A percentile compares a stretch with the other conserved stretches of the same genome.
Evolutionary conservation across 805 yeast genomes (phyloP).

Genomic region (Saccharomycopsis sp.): DNA sequence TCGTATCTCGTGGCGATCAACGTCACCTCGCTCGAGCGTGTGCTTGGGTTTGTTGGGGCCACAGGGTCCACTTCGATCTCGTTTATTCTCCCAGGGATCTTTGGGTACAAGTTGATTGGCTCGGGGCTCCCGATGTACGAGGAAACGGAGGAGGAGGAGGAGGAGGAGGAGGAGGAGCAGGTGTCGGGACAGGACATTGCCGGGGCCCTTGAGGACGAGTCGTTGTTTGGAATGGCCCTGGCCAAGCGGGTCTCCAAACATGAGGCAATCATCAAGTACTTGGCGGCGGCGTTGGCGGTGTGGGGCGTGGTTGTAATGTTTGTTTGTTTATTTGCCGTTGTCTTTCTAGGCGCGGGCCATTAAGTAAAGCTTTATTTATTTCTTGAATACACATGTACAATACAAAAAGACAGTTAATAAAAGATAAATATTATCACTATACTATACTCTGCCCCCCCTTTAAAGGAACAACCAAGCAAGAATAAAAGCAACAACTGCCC

Average conservation of each 20-base stretch:
- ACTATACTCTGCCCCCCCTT: not conserved
- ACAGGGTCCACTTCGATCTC: slow-evolving; percentile 78
- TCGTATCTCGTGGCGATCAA: slow-evolving; percentile 59
- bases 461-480: slow-evolving; percentile 53
- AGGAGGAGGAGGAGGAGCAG: not conserved
- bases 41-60: slow-evolving; percentile 69
- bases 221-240: slow-evolving; percentile 1
- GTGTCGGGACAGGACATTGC: too few relatives aligned
- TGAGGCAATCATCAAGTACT: slow-evolving; percentile 32
- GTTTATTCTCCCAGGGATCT: slow-evolving; percentile 69
- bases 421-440: not conserved
- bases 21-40: slow-evolving; percentile 68
- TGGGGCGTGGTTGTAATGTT: slow-evolving; percentile 58
- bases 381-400: not conserved
- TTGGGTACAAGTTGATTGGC: slow-evolving; percentile 60
- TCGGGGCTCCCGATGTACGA: slow-evolving; percentile 27
- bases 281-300: slow-evolving; percentile 37
- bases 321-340: slow-evolving; percentile 37
- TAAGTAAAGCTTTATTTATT: too few relatives aligned
- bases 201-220: too few relatives aligned
- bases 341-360: slow-evolving; percentile 29
- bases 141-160: slow-evolving; percentile 4
- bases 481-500: slow-evolving; percentile 45
- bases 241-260: slow-evolving; percentile 20
- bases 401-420: not conserved